Conservation (phyloP, 768 basidiomycete genomes). For the Lactarius sanguifluus region DNA sequence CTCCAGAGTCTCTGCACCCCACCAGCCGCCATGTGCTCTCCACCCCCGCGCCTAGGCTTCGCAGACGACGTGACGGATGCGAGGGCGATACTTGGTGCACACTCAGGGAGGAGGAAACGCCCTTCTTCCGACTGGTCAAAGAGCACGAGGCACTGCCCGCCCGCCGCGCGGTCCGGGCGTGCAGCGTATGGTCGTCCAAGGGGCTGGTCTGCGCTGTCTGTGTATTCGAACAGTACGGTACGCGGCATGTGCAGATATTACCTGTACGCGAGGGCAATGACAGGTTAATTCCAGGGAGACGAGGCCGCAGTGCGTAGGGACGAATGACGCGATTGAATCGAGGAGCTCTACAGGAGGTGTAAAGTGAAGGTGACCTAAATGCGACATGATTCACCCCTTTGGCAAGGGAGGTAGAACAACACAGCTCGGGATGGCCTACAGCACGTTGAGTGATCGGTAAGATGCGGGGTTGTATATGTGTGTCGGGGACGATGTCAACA, state of each 20-base stretch:
- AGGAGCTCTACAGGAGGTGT: conserved; percentile 18
- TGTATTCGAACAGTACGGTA: conserved; percentile 19
- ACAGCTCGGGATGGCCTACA: neutral
- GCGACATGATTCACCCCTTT: no score
- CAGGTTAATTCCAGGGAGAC: conserved; percentile 12
- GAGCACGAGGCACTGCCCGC: conserved; percentile 12
- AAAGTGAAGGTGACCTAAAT: neutral
- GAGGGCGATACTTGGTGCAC: neutral
- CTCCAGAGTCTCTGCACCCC: neutral
- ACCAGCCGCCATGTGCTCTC: neutral
- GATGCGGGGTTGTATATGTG: no score
- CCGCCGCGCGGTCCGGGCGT: conserved; percentile 10
- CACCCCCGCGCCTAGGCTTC: no score
- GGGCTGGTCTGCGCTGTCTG: neutral
- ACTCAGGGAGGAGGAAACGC: conserved; percentile 10
- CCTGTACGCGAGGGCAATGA: neutral
- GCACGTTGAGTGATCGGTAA: neutral
- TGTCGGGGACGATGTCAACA: neutral
- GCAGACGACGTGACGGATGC: neutral
- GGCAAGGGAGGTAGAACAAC: neutral
- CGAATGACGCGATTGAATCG: conserved; percentile 12
- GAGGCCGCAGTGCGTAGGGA: conserved; percentile 16
- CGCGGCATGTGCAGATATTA: conserved; percentile 18
- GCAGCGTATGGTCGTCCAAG: conserved; percentile 15
- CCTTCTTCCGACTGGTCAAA: conserved; percentile 9